phyloP scores from a whole-genome alignment of 1,139 yeast species.

The Candida anutae region DNA sequence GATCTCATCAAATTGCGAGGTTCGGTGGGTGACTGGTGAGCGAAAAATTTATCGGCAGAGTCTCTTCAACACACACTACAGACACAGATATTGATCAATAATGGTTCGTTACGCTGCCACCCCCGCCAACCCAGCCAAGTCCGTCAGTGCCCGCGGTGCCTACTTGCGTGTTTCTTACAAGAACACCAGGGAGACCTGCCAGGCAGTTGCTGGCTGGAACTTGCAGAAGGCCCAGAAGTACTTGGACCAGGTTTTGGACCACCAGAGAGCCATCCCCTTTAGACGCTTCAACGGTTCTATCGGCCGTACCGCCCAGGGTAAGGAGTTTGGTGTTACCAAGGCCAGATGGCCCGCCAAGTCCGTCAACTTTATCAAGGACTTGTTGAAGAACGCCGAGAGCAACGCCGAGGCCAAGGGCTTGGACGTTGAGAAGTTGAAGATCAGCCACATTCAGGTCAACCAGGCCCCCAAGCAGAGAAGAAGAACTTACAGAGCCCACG shows the following conservation, averaged over 20 bases:
- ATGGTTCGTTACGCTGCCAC: conserved; percentile 92
- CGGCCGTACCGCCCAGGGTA: conserved; percentile 99
- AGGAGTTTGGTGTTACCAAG: conserved; percentile 99
- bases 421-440: conserved; percentile 87
- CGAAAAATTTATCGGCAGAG: no score
- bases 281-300: conserved; percentile 95
- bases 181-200: conserved; percentile 99
- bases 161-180: conserved; percentile 99
- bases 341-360: conserved; percentile 99
- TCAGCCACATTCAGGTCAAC: conserved; percentile 99
- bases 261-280: conserved; percentile 99
- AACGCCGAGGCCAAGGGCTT: conserved; percentile 99
- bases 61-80: no score
- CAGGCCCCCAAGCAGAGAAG: conserved; percentile 99
- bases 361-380: conserved; percentile 89
- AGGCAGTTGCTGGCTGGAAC: conserved; percentile 97
- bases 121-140: conserved; percentile 98
- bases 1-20: no score
- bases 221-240: conserved; percentile 92
- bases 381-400: conserved; percentile 95
- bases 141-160: conserved; percentile 99
- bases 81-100: no score
- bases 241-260: conserved; percentile 94
- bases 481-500: conserved; percentile 99
- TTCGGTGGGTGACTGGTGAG: no score